These are phyloP conservation scores for Lentinula sp. DNA, from an alignment of 768 basidiomycete species.

Conservation along the genomic window DNA sequence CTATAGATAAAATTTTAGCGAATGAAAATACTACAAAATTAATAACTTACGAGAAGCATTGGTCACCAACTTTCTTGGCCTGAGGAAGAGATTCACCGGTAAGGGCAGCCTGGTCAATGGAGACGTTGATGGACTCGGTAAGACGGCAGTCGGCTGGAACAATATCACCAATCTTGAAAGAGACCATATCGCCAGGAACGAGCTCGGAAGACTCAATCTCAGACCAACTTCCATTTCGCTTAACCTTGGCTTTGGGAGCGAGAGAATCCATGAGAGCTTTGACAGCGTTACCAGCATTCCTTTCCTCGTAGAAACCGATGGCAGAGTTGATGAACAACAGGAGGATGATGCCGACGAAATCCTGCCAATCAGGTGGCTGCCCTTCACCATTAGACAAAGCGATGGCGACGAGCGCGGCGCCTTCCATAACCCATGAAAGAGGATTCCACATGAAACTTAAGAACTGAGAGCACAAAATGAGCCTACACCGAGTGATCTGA, in stretches of 20 bases:
- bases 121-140: constrained; percentile 93
- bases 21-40: constrained; percentile 5
- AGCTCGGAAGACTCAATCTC: constrained; percentile 89
- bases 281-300: constrained; percentile 96
- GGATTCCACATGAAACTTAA: constrained; percentile 99
- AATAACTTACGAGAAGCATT: constrained; percentile 89
- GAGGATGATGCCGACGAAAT: constrained; percentile 94
- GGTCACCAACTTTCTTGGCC: constrained; percentile 88
- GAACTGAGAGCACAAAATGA: constrained; percentile 42
- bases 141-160: constrained; percentile 98
- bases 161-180: constrained; percentile 99
- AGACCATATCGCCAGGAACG: constrained; percentile 92
- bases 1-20: constrained; percentile 28
- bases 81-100: constrained; percentile 96
- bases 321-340: constrained; percentile 91
- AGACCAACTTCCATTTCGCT: constrained; percentile 75
- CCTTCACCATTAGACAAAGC: constrained; percentile 89
- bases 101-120: constrained; percentile 96
- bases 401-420: constrained; percentile 90
- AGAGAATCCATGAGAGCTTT: constrained; percentile 99
- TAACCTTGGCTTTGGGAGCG: constrained; percentile 94
- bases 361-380: constrained; percentile 90
- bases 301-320: constrained; percentile 98
- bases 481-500: background rate
- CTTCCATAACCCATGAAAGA: constrained; percentile 99